Conservation (phyloP, 2,329 filamentous ascomycete species). For the Sodiomyces alkalinus region DNA sequence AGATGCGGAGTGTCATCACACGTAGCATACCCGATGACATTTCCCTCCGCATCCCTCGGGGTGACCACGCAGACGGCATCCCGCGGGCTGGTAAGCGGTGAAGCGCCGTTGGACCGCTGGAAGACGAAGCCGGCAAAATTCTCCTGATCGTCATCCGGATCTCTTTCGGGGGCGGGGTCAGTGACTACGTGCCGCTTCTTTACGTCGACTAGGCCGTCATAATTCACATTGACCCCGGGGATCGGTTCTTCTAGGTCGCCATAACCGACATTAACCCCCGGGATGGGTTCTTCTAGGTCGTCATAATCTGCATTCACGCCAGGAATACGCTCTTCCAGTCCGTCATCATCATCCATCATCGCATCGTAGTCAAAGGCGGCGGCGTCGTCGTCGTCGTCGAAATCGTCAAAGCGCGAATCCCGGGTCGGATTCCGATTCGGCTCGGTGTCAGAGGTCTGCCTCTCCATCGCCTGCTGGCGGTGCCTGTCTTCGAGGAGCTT, state of each 20-base stretch:
- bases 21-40: slow-evolving; percentile 40
- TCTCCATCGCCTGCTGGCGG: slow-evolving; percentile 49
- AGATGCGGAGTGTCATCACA: slow-evolving; percentile 28
- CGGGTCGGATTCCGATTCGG: slow-evolving; percentile 16
- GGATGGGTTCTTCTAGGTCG: slow-evolving; percentile 51
- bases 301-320: slow-evolving; percentile 34
- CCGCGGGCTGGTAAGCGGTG: slow-evolving; percentile 33
- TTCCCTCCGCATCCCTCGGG: slow-evolving; percentile 38
- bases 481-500: slow-evolving; percentile 60
- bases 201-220: too few relatives aligned
- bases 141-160: slow-evolving; percentile 41
- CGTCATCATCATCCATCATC: slow-evolving; percentile 51
- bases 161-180: slow-evolving; percentile 15
- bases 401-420: slow-evolving; percentile 44
- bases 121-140: slow-evolving; percentile 47
- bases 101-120: slow-evolving; percentile 35
- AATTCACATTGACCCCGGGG: slow-evolving; percentile 6
- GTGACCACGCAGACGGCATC: slow-evolving; percentile 31
- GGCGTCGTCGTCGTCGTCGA: slow-evolving; percentile 47
- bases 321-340: slow-evolving; percentile 51
- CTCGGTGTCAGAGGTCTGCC: slow-evolving; percentile 26
- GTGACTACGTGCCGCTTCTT: slow-evolving; percentile 11
- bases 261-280: slow-evolving; percentile 34
- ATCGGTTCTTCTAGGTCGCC: slow-evolving; percentile 20
- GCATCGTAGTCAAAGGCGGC: slow-evolving; percentile 45